Evolutionary conservation across 2,329 filamentous ascomycete species (phyloP), one percentile per base, ranked within the genome.

Genomic region (Penicillium corylophilum): DNA sequence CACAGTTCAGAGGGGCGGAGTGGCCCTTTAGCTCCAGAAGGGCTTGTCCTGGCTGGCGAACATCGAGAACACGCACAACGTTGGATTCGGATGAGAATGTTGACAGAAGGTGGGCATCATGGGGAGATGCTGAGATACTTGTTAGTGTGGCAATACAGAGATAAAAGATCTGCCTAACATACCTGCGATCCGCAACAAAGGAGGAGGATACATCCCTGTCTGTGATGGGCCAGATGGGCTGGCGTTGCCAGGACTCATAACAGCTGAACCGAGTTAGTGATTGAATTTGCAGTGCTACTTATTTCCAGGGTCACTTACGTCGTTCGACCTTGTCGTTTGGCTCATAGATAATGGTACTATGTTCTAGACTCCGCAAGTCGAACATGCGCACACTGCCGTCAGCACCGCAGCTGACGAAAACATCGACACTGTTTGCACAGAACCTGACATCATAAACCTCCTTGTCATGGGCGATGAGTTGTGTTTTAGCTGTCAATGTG

Each of bases 321-420:
- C 75, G 77, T 45, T 81, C 78, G 20, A 87, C 86, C 74, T 96
- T 96, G 61, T 91, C 88, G 0, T 90, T 93, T 4, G 94, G 94
- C 72, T 99, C 94, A 71, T 99, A 99, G 59, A 99, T 99, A 70
- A 99, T 99, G 45, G 94, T 99, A 60, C 92, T 96, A 71, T 99
- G 94, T 70, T 99, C 94, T 47, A 99, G 77, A 71, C 93, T 97
- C 67, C 94, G 85, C 55, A 99, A 79, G 72, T 99, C 94, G 73
- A 99, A 99, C 94, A 99, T 99, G 63, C 94, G 85, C 23, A 99
- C 94, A 71, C 93, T 97, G 35, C 94, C 94, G 69, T 99, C 94
- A 50, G 95, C 93, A 46, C 94, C 94, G 71, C 94, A 99, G 71
- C 90, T 96, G 28, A 97, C 94, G 71, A 99, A 99, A 1, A 97